These are phyloP conservation scores for Saccharomyces pastorianus DNA, from an alignment of 1,139 yeast species.

Conservation along the genomic window DNA sequence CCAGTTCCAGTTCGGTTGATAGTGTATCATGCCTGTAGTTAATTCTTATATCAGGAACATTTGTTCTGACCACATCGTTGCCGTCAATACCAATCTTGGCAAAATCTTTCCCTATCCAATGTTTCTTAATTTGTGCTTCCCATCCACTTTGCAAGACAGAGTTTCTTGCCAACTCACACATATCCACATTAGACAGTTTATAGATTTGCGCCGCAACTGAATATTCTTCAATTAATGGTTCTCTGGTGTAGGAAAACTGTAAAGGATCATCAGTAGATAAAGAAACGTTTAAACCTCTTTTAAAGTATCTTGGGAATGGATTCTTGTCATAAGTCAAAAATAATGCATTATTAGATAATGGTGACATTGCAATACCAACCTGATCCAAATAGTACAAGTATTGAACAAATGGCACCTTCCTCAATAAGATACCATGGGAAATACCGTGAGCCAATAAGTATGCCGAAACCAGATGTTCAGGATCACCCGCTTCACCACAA, in stretches of 20 bases:
- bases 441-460: conserved; percentile 86
- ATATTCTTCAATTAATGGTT: conserved; percentile 95
- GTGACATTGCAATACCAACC: conserved; percentile 96
- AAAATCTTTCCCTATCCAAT: conserved; percentile 83
- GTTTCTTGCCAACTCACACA: conserved; percentile 83
- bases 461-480: conserved; percentile 89
- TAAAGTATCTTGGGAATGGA: conserved; percentile 84
- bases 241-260: conserved; percentile 92
- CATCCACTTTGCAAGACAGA: conserved; percentile 91
- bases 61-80: conserved; percentile 85
- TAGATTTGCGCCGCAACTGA: conserved; percentile 97
- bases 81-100: conserved; percentile 59
- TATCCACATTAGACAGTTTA: conserved; percentile 85
- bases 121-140: conserved; percentile 74
- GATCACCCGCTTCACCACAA: conserved; percentile 99
- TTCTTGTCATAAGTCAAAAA: conserved; percentile 91
- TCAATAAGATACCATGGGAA: conserved; percentile 85
- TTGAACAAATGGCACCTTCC: conserved; percentile 92
- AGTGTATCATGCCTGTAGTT: conserved; percentile 77
- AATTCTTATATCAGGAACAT: conserved; percentile 83
- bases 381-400: conserved; percentile 89
- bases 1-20: conserved; percentile 63
- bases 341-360: conserved; percentile 89
- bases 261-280: conserved; percentile 89
- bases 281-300: conserved; percentile 87